Conservation (phyloP, 805 yeast species). For the Kodamaea leandrae region DNA sequence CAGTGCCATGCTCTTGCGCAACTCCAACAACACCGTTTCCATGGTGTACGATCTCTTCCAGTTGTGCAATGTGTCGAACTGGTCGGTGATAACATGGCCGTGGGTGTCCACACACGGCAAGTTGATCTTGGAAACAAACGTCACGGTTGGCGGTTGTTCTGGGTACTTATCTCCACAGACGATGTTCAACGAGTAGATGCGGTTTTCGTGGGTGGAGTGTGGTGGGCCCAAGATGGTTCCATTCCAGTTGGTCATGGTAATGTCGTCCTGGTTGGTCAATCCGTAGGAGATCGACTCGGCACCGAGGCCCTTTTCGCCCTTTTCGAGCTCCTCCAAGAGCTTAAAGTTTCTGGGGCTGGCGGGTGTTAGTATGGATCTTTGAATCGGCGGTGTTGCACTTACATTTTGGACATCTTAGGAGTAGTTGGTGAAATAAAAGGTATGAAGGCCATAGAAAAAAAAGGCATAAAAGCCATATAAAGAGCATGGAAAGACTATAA, state of each 20-base stretch:
- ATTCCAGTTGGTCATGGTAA: conserved; percentile 93
- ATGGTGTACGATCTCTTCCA: conserved; percentile 93
- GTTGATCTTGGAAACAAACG: conserved; percentile 79
- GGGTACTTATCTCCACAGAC: conserved; percentile 87
- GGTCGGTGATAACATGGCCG: conserved; percentile 46
- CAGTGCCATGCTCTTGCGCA: conserved; percentile 82
- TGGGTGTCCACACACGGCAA: conserved; percentile 81
- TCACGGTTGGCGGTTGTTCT: conserved; percentile 80
- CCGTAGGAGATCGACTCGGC: conserved; percentile 98
- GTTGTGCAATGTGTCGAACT: conserved; percentile 66
- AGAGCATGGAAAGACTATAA: no score
- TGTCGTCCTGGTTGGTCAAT: conserved; percentile 83
- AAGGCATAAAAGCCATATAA: no score
- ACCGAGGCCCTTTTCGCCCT: conserved; percentile 96
- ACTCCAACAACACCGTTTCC: conserved; percentile 87
- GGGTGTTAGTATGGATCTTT: conserved; percentile 9
- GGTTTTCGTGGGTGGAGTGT: conserved; percentile 80
- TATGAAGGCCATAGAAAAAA: no score
- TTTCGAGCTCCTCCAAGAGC: conserved; percentile 91
- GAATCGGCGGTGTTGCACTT: conserved; percentile 20
- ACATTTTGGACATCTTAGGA: conserved; percentile 46
- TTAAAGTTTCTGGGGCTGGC: conserved; percentile 88
- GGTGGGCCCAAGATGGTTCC: conserved; percentile 99
- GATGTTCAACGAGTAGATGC: conserved; percentile 81
- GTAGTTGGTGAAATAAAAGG: not conserved